Evolutionary conservation across 179 eudicot species (phyloP).

Genomic region (Heliamphora pulchella): DNA sequence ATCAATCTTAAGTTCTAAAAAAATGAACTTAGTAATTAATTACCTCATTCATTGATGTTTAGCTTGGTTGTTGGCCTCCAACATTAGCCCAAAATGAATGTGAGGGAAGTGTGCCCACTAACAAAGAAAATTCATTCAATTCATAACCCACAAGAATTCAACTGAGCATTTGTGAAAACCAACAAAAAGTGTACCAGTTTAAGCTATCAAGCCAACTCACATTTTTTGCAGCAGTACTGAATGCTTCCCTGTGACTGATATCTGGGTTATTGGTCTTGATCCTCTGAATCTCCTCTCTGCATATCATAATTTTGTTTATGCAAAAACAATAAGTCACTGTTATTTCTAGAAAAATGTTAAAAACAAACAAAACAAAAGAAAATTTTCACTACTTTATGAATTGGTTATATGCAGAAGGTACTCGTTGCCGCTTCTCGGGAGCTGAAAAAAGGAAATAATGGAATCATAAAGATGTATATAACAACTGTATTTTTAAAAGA

Average conservation of each 20-base stretch:
- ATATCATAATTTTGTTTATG: constrained; percentile 8
- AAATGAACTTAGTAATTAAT: background rate
- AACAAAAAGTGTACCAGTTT: too few species aligned
- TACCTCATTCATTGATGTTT: constrained; percentile 49
- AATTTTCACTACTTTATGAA: constrained; percentile 64
- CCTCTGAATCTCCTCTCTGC: constrained; percentile 94
- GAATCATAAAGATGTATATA: background rate
- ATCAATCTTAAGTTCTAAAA: background rate
- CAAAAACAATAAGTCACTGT: background rate
- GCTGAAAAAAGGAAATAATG: constrained; percentile 37
- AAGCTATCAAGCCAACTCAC: constrained; percentile 28
- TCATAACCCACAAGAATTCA: background rate
- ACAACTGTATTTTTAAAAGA: background rate
- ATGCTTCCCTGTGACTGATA: constrained; percentile 93
- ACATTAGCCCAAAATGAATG: constrained; percentile 83
- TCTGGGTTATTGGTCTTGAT: constrained; percentile 92
- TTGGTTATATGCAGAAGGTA: constrained; percentile 96
- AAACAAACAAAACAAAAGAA: background rate
- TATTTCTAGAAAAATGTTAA: background rate
- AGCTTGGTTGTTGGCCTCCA: constrained; percentile 63
- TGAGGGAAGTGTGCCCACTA: constrained; percentile 98
- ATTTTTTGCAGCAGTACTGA: constrained; percentile 92
- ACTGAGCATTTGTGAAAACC: too few species aligned
- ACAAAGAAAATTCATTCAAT: background rate
- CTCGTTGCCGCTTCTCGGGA: constrained; percentile 98